Evolutionary conservation across 495 filamentous ascomycete genomes (phyloP), one percentile per base, ranked within the genome.

Genomic region (Penicillium pulvis): DNA sequence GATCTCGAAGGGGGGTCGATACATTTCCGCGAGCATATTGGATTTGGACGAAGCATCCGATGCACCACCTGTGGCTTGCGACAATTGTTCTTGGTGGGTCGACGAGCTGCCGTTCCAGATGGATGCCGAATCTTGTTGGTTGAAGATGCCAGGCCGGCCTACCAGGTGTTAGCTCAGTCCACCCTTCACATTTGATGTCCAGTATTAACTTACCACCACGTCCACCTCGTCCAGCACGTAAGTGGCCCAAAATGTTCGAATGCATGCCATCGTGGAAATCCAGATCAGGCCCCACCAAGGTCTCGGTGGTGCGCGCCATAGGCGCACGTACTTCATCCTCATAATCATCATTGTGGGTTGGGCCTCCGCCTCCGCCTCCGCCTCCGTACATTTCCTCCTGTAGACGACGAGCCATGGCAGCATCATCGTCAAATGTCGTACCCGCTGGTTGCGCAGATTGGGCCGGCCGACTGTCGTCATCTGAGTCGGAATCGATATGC

Each of bases 281-380:
- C 33, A 80, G 71, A 14, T 74, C 83, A 14, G 89, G 90, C 3
- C 87, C 93, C 31, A 97, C 87, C 42, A 98, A 82, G 1, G 90
- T 97, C 74, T 98, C 95, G 19, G 90, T 94, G 16, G 88, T 95
- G 57, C 92, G 85, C 41, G 87, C 91, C 75, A 98, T 93, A 28
- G 94, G 94, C 41, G 95, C 94, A 64, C 94, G 82, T 39, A 98
- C 88, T 14, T 79, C 87, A 59, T 90, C 86, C 17, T 79, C 81
- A 65, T 80, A 77, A 55, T 57, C 57, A 10, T 70, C 62, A 14
- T 44, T 31, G 7, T 28, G 26, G 19, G 10, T 46, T 43, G 31
- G 17, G 35, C 75, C 65, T 61, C 82, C 75, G 53, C 75, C 82
- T 53, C 80, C 75, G 35, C 75, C 65, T 61, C 82, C 75, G 53